Evolutionary conservation across 2,329 filamentous ascomycete genomes (phyloP), one percentile per base, ranked within the genome.

Genomic region (Fusarium sp.): DNA sequence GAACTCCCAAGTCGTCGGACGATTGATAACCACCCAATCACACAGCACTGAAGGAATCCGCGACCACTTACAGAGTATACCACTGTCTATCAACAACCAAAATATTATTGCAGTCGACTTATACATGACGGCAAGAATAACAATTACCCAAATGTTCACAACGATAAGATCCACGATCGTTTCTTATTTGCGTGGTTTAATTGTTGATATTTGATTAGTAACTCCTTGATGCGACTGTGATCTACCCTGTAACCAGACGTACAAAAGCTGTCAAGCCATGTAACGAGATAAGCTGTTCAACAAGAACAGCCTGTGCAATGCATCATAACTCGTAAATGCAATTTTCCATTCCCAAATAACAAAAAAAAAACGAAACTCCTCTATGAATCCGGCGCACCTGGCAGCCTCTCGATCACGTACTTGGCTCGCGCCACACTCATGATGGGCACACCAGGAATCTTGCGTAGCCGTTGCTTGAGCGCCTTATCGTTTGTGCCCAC

Each of bases 361-460:
- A 44, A 60, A 60, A 40, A 50, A 51, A 60, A 20, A 53, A 23
- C 23, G 23, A 54, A 33, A 30, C 44, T 50, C 46, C 54, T 46
- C 45, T 75, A 77, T 70, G 72, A 80, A 49, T 94, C 90, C 34
- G 92, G 92, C 37, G 92, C 93, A 79, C 94, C 92, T 7, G 94
- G 94, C 67, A 97, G 81, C 74, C 94, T 88, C 84, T 98, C 96
- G 75, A 99, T 96, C 47, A 95, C 91, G 80, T 97, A 98, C 80
- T 97, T 97, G 45, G 92, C 93, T 75, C 92, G 88, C 8, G 91
- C 92, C 30, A 96, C 93, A 75, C 90, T 93, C 84, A 97, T 86
- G 72, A 92, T 88, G 28, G 90, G 90, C 59, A 92, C 89, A 79
- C 86, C 84, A 40, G 81, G 80, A 42, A 84, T 79, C 82, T 97